These are phyloP conservation scores for Tricholoma sp. DNA, from an alignment of 768 basidiomycete species.

Conservation along the genomic window DNA sequence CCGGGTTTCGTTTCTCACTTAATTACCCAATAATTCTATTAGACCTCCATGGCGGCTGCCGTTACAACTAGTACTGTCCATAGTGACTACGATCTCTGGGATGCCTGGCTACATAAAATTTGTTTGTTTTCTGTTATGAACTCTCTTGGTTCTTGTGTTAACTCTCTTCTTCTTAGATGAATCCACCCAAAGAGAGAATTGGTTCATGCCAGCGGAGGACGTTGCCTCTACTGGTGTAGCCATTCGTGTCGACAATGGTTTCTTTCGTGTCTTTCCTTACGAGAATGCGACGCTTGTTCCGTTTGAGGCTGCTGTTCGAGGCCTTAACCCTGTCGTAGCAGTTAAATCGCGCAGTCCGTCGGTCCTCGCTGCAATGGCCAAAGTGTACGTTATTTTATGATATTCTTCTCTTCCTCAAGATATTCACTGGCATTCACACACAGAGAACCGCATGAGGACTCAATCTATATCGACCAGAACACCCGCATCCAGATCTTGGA, in stretches of 20 bases:
- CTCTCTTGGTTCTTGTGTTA: background rate
- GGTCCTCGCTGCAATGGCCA: constrained; percentile 70
- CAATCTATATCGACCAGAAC: constrained; percentile 68
- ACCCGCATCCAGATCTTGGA: constrained; percentile 85
- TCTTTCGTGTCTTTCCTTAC: constrained; percentile 84
- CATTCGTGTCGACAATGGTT: constrained; percentile 52
- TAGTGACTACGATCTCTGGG: constrained; percentile 75
- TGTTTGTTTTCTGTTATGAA: constrained; percentile 28
- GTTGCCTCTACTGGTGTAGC: constrained; percentile 70
- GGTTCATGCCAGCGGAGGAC: constrained; percentile 78
- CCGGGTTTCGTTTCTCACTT: constrained; percentile 5
- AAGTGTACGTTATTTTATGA: constrained; percentile 40
- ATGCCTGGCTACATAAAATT: constrained; percentile 76
- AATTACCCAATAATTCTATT: constrained; percentile 8
- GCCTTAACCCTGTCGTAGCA: constrained; percentile 78
- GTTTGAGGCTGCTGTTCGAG: constrained; percentile 73
- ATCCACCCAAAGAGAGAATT: constrained; percentile 59
- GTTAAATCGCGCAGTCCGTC: constrained; percentile 73
- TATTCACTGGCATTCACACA: constrained; percentile 2
- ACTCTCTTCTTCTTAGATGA: constrained; percentile 34
- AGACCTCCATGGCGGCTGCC: constrained; percentile 25
- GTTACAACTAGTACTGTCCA: constrained; percentile 40
- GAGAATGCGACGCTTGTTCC: constrained; percentile 68
- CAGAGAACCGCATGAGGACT: constrained; percentile 48
- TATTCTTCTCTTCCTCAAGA: too few relatives aligned